Evolutionary conservation across 2,329 filamentous ascomycete genomes (phyloP), one percentile per base, ranked within the genome.

Genomic region (Myriangium duriaei): DNA sequence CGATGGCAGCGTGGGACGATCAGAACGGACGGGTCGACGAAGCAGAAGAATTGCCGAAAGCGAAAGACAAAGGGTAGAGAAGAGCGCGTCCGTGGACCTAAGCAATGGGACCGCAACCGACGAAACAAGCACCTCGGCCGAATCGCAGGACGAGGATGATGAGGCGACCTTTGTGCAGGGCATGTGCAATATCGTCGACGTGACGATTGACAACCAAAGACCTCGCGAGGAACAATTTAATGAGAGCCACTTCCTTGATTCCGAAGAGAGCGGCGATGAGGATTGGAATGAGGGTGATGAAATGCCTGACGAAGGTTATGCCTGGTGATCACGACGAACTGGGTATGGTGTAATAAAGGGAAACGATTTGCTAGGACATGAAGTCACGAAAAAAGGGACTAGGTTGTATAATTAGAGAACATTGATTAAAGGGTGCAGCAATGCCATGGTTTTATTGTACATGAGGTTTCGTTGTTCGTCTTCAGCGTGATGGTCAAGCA

Each of bases 161-260:
- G 55, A 53, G 29, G 57, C 55, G 32, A 46, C 43, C 1, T 67
- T 67, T 41, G 59, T 79, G 16, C 81, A 87, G 43, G 80, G 80
- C 1, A 66, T 79, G 46, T 88, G 81, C 50, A 68, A 76, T 29
- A 66, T 75, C 4, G 80, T 87, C 12, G 72, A 81, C 42, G 69
- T 87, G 30, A 64, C 74, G 31, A 77, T 87, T 47, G 82, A 87
- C 56, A 87, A 87, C 53, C 72, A 82, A 51, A 77, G 83, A 43
- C 76, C 77, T 4, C 68, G 68, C 2, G 81, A 85, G 58, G 61
- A 70, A 15, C 75, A 79, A 43, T 82, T 70, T 45, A 69, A 69
- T 14, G 82, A 85, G 64, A 73, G 70, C 1, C 81, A 88, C 52
- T 87, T 88, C 48, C 56, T 82, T 11, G 73, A 78, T 45, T 66